These are phyloP conservation scores for Ganoderma boninense DNA, from an alignment of 1,284 basidiomycete species.

Conservation along the genomic window DNA sequence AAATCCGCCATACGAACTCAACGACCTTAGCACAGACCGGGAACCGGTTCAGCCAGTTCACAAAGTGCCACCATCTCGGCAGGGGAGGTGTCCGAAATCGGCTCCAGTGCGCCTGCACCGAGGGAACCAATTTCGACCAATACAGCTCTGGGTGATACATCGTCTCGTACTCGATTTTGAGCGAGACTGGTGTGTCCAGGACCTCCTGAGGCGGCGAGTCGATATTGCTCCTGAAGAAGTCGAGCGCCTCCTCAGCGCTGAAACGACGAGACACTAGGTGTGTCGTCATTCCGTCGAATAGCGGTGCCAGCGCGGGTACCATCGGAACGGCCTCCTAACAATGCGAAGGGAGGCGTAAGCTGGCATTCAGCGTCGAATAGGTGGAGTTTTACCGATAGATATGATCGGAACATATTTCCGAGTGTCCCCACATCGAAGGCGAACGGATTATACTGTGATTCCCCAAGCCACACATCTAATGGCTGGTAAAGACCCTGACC, in stretches of 20 bases:
- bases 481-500: constrained; percentile 13
- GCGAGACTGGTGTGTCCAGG: neutral
- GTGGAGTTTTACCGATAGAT: neutral
- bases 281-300: constrained; percentile 19
- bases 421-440: constrained; percentile 25
- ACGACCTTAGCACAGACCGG: neutral
- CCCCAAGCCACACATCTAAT: constrained; percentile 11
- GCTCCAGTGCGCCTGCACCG: neutral
- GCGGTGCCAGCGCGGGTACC: constrained; percentile 10
- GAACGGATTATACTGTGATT: constrained; percentile 24
- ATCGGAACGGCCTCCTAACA: neutral
- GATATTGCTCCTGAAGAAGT: constrained; percentile 5
- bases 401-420: constrained; percentile 15
- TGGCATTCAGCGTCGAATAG: neutral
- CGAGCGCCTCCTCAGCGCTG: constrained; percentile 16
- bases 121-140: constrained; percentile 2
- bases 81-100: neutral
- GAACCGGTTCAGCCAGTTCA: neutral
- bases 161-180: neutral
- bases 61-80: neutral
- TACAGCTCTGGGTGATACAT: constrained; percentile 8
- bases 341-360: neutral
- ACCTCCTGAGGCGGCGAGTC: neutral
- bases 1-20: neutral
- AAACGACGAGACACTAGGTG: constrained; percentile 8